A percentile compares a stretch with the other conserved stretches of the same genome.
phyloP scores from a whole-genome alignment of 1,284 basidiomycete species.

The Austroboletus rostrupii region DNA sequence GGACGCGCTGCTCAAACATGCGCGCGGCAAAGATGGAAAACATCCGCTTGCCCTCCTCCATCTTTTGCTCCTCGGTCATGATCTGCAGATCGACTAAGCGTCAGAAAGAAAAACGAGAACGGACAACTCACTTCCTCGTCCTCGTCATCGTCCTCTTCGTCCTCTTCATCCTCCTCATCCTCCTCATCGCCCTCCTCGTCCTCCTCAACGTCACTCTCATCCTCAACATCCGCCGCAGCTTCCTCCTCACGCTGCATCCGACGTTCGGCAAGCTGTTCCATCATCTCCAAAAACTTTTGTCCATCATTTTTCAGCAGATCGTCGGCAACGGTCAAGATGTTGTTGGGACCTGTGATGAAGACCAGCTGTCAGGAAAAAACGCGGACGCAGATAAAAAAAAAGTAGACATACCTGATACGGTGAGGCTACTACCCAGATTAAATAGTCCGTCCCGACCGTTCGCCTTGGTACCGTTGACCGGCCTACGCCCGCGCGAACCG shows the following conservation, averaged over 20 bases:
- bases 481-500: conserved; percentile 33
- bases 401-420: conserved; percentile 70
- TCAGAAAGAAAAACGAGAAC: conserved; percentile 2
- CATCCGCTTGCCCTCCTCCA: conserved; percentile 98
- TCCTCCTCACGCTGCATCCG: conserved; percentile 92
- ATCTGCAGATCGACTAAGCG: conserved; percentile 39
- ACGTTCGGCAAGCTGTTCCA: conserved; percentile 97
- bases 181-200: conserved; percentile 50
- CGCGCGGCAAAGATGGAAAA: conserved; percentile 99
- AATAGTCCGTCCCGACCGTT: conserved; percentile 64
- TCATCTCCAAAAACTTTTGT: conserved; percentile 99
- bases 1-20: conserved; percentile 98
- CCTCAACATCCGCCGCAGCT: conserved; percentile 71
- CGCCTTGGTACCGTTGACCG: conserved; percentile 37
- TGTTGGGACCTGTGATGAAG: conserved; percentile 54
- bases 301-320: conserved; percentile 98
- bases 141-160: conserved; percentile 45
- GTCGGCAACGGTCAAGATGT: conserved; percentile 98
- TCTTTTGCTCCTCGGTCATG: conserved; percentile 87
- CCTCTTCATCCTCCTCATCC: conserved; percentile 40
- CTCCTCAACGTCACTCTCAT: conserved; percentile 49
- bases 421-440: conserved; percentile 74
- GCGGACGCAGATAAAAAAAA: conserved; percentile 5
- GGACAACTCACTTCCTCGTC: conserved; percentile 41
- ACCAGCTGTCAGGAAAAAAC: conserved; percentile 7